Conservation (phyloP, 805 yeast genomes). For the Hemisphaericaspora nanyangensis region DNA sequence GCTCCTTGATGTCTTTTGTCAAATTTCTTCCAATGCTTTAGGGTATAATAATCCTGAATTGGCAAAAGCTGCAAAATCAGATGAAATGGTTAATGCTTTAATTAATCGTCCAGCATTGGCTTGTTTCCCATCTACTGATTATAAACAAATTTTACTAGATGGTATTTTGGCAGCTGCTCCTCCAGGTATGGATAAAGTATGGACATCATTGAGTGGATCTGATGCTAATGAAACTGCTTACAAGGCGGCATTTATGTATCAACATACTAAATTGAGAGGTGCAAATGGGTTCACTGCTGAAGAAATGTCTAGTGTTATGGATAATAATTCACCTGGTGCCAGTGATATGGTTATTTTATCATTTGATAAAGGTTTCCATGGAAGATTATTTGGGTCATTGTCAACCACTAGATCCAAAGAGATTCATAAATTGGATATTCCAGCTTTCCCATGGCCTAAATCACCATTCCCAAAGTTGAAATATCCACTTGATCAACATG, state of each 20-base stretch:
- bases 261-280: slow-evolving; percentile 53
- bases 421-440: slow-evolving; percentile 54
- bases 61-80: slow-evolving; percentile 33
- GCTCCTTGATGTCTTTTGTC: slow-evolving; percentile 39
- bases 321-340: slow-evolving; percentile 49
- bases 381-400: slow-evolving; percentile 52
- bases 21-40: slow-evolving; percentile 40
- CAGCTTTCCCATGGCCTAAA: slow-evolving; percentile 59
- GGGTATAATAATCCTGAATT: slow-evolving; percentile 44
- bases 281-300: slow-evolving; percentile 40
- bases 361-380: slow-evolving; percentile 54
- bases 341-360: slow-evolving; percentile 52
- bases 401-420: slow-evolving; percentile 57
- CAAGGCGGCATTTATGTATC: slow-evolving; percentile 68
- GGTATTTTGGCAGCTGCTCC: slow-evolving; percentile 63
- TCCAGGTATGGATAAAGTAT: slow-evolving; percentile 52
- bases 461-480: slow-evolving; percentile 44
- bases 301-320: slow-evolving; percentile 47
- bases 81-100: slow-evolving; percentile 39
- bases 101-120: slow-evolving; percentile 44
- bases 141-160: slow-evolving; percentile 44
- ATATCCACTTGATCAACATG: slow-evolving; percentile 36
- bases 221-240: slow-evolving; percentile 69
- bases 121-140: slow-evolving; percentile 48
- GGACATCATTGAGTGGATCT: slow-evolving; percentile 67